Evolutionary conservation across 2,329 filamentous ascomycete species (phyloP).

Genomic region (Phyllachora maydis): DNA sequence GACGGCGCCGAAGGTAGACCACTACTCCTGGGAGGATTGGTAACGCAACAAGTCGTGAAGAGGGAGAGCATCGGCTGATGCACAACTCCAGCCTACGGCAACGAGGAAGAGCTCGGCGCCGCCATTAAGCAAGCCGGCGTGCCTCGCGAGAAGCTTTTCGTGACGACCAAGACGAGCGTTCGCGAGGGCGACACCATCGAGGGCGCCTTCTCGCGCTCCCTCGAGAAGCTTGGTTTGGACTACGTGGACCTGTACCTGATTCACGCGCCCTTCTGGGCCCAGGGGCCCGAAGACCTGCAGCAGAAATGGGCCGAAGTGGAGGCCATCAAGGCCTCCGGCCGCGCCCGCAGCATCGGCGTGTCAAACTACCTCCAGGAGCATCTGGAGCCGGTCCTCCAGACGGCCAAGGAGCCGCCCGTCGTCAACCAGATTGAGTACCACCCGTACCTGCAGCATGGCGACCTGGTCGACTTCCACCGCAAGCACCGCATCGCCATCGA

Average conservation of each 20-base stretch:
- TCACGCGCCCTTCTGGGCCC: conserved; percentile 33
- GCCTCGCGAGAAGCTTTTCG: conserved; percentile 46
- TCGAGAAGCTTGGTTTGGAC: conserved; percentile 44
- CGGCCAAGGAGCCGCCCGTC: conserved; percentile 40
- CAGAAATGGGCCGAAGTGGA: conserved; percentile 37
- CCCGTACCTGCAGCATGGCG: conserved; percentile 49
- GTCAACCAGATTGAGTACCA: conserved; percentile 72
- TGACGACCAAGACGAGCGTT: conserved; percentile 25
- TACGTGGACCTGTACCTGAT: conserved; percentile 56
- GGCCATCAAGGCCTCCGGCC: conserved; percentile 44
- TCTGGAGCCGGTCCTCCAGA: conserved; percentile 32
- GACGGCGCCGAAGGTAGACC: conserved; percentile 58
- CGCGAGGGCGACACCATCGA: conserved; percentile 13
- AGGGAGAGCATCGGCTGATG: no score
- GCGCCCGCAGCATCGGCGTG: conserved; percentile 51
- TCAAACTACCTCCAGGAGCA: conserved; percentile 48
- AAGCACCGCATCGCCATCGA: conserved; percentile 33
- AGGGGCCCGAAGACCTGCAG: conserved; percentile 30
- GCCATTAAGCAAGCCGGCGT: conserved; percentile 48
- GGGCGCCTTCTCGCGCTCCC: conserved; percentile 33
- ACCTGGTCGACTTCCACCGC: conserved; percentile 34
- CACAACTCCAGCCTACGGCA: conserved; percentile 29
- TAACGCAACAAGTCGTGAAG: no score
- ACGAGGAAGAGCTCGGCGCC: conserved; percentile 48
- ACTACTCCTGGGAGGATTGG: no score